Conservation (phyloP, 148 eudicot species). For the Heliosperma pusillum region DNA sequence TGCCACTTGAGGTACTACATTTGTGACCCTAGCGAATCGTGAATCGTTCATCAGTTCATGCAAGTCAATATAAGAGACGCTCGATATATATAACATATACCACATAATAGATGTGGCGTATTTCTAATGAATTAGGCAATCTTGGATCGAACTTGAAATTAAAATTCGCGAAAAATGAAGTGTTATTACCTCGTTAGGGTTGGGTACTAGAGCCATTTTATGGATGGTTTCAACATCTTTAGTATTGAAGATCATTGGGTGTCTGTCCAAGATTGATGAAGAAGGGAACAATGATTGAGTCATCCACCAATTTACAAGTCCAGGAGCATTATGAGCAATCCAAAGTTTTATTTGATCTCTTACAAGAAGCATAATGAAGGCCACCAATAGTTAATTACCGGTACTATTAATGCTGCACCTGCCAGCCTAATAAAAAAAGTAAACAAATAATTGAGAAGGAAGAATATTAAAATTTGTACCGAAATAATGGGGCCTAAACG, state of each 20-base stretch:
- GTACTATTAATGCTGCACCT: slow-evolving; percentile 57
- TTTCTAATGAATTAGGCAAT: too few relatives aligned
- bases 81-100: too few relatives aligned
- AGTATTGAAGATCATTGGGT: slow-evolving; percentile 1
- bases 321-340: slow-evolving; percentile 56
- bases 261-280: slow-evolving; percentile 5
- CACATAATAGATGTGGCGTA: too few relatives aligned
- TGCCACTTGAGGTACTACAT: too few relatives aligned
- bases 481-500: too few relatives aligned
- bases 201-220: slow-evolving; percentile 1
- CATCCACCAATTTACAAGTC: slow-evolving; percentile 76
- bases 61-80: too few relatives aligned
- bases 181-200: slow-evolving; percentile 8
- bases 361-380: slow-evolving; percentile 38
- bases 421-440: too few relatives aligned
- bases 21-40: too few relatives aligned
- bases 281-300: slow-evolving; percentile 66
- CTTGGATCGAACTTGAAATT: too few relatives aligned
- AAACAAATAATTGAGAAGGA: too few relatives aligned
- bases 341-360: slow-evolving; percentile 63
- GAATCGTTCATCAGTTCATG: too few relatives aligned
- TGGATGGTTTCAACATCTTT: slow-evolving; percentile 9
- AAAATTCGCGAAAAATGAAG: background rate
- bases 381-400: slow-evolving; percentile 79
- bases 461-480: too few relatives aligned